Evolutionary conservation across 129 eudicot species (phyloP).

Genomic region (Erigeron canadensis): DNA sequence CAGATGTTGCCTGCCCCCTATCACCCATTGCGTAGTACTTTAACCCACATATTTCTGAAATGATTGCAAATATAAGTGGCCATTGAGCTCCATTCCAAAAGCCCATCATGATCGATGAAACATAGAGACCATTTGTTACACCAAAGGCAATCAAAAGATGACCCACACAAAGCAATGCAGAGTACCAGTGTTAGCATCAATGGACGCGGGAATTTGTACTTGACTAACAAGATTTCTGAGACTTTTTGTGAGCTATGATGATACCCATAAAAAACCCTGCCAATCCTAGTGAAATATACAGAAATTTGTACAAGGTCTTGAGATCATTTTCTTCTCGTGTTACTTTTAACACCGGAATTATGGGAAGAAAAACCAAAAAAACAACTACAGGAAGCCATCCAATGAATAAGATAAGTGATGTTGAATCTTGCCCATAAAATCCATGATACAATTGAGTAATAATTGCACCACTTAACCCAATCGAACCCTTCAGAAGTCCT

Average conservation of each 20-base stretch:
- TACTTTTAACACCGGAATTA: constrained; percentile 47
- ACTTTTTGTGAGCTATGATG: constrained; percentile 51
- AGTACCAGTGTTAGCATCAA: constrained; percentile 66
- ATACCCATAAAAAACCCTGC: constrained; percentile 62
- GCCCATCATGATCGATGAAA: constrained; percentile 69
- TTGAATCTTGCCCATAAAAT: constrained; percentile 47
- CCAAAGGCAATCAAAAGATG: constrained; percentile 73
- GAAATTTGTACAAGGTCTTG: constrained; percentile 48
- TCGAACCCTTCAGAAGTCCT: constrained; percentile 76
- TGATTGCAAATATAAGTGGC: constrained; percentile 74
- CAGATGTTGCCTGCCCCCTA: too few relatives aligned
- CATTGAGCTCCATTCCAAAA: constrained; percentile 91
- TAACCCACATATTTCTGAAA: constrained; percentile 77
- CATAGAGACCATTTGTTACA: constrained; percentile 62
- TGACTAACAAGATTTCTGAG: constrained; percentile 55
- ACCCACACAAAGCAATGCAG: constrained; percentile 57
- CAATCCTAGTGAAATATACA: constrained; percentile 54
- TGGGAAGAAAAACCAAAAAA: constrained; percentile 45
- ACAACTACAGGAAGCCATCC: constrained; percentile 73
- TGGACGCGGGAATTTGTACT: constrained; percentile 85
- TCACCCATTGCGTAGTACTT: constrained; percentile 78
- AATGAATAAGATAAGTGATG: constrained; percentile 49
- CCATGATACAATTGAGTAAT: constrained; percentile 67
- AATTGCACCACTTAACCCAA: constrained; percentile 79
- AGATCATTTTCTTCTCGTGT: constrained; percentile 48